These are phyloP conservation scores for Myochromella boudieri DNA, from an alignment of 768 basidiomycete genomes.

Conservation along the genomic window DNA sequence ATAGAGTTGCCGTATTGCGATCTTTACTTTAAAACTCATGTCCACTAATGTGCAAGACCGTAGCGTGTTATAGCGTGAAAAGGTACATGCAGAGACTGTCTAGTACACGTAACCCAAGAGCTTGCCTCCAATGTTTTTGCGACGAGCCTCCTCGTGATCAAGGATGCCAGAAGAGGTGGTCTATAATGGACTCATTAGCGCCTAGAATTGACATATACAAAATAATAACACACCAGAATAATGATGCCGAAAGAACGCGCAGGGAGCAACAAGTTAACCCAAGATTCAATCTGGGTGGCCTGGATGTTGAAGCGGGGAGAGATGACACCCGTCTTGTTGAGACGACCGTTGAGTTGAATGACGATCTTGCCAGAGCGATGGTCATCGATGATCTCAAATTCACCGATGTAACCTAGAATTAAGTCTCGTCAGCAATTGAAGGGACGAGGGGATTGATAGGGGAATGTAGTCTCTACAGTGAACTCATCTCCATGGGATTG, in stretches of 20 bases:
- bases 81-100: slow-evolving; percentile 15
- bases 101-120: slow-evolving; percentile 92
- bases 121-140: slow-evolving; percentile 97
- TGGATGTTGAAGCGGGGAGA: slow-evolving; percentile 99
- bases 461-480: slow-evolving; percentile 58
- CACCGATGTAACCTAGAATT: slow-evolving; percentile 87
- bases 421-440: slow-evolving; percentile 15
- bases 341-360: slow-evolving; percentile 94
- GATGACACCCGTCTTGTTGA: slow-evolving; percentile 99
- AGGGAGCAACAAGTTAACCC: slow-evolving; percentile 96
- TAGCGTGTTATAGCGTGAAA: too few species aligned
- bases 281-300: slow-evolving; percentile 86
- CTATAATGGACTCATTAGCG: slow-evolving; percentile 32
- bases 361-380: slow-evolving; percentile 98
- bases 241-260: slow-evolving; percentile 96
- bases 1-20: neutral
- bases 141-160: slow-evolving; percentile 98
- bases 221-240: slow-evolving; percentile 69
- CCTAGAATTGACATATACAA: neutral
- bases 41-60: too few species aligned
- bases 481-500: slow-evolving; percentile 43
- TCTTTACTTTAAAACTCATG: too few species aligned
- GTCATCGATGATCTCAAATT: slow-evolving; percentile 98
- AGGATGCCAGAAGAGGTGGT: slow-evolving; percentile 98
- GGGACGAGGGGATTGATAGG: slow-evolving; percentile 12